phyloP scores from a whole-genome alignment of 2,329 filamentous ascomycete genomes.

The Fusarium secorum region DNA sequence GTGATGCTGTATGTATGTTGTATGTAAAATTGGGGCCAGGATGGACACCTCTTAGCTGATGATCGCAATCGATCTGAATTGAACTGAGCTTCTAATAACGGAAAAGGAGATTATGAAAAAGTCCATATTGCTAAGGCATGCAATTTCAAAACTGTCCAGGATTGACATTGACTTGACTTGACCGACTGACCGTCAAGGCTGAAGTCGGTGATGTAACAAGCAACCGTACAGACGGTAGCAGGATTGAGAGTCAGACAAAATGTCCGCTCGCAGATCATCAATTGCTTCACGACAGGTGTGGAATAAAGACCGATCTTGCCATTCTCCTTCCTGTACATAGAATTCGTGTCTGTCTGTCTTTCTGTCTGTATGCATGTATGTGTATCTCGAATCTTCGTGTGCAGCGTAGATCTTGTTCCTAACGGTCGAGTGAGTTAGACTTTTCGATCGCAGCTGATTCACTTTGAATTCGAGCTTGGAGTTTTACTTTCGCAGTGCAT shows the following conservation, averaged over 20 bases:
- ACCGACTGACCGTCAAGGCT: neutral
- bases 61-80: slow-evolving; percentile 26
- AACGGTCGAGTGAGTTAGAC: neutral
- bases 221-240: neutral
- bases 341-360: neutral
- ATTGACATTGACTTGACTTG: neutral
- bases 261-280: neutral
- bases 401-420: neutral
- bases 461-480: neutral
- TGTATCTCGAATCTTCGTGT: neutral
- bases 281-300: neutral
- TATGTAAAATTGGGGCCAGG: neutral
- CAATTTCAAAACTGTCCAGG: slow-evolving; percentile 4
- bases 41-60: slow-evolving; percentile 21
- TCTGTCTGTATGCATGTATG: neutral
- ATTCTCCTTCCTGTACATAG: neutral
- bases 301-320: neutral
- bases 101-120: slow-evolving; percentile 18
- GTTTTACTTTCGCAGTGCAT: neutral
- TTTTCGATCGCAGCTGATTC: neutral
- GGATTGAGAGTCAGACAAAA: neutral
- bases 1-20: neutral
- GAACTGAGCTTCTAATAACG: neutral
- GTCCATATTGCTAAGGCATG: slow-evolving; percentile 18
- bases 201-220: neutral